Percentiles rank a stretch among this genome's conserved stretches.
Evolutionary conservation across 257 asterid species (phyloP).

Genomic region (Solanum raphanifolium): DNA sequence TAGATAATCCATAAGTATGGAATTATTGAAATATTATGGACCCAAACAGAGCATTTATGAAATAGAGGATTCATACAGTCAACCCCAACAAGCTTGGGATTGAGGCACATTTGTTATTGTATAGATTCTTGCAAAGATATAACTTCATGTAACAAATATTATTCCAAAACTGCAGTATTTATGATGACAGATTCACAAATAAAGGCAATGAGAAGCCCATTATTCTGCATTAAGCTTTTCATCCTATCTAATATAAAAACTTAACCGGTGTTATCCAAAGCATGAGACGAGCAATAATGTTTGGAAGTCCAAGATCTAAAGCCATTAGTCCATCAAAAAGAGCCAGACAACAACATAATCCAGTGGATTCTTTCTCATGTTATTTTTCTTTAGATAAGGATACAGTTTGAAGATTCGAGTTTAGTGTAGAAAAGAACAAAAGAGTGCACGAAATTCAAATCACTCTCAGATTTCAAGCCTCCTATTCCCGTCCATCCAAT

Average conservation of each 20-base stretch:
- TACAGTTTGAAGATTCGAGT: not conserved
- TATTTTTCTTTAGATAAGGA: not conserved
- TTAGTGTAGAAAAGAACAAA: not conserved
- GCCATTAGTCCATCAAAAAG: not conserved
- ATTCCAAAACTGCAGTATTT: not conserved
- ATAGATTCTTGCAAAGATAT: not conserved
- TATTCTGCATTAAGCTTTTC: not conserved
- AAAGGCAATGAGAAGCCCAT: not conserved
- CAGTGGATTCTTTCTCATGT: not conserved
- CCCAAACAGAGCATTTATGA: not conserved
- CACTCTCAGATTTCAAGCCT: not conserved
- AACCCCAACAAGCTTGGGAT: not conserved
- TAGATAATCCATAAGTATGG: not conserved
- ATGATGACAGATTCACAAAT: not conserved
- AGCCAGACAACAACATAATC: not conserved
- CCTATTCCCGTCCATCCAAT: not conserved
- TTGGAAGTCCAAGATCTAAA: not conserved
- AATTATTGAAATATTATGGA: not conserved
- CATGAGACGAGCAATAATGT: not conserved
- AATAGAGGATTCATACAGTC: not conserved
- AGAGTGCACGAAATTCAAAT: not conserved
- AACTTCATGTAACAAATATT: not conserved
- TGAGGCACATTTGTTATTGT: not conserved
- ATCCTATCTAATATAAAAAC: not conserved
- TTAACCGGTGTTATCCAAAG: not conserved